Percentiles rank a stretch among this genome's conserved stretches.
Conservation (phyloP, 768 basidiomycete species). For the Lentinus brumalis region DNA sequence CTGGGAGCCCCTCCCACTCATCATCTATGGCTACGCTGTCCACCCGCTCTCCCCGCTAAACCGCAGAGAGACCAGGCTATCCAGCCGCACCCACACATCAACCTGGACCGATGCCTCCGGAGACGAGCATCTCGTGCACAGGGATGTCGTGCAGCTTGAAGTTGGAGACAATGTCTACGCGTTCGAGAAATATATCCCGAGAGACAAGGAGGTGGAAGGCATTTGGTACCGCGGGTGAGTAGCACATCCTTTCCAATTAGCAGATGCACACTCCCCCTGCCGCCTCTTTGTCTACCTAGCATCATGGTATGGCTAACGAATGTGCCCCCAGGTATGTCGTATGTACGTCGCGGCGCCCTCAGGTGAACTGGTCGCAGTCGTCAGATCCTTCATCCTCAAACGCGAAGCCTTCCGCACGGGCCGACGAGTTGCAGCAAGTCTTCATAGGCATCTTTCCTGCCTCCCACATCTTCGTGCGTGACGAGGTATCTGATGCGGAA, state of each 20-base stretch:
- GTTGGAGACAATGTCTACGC: conserved; percentile 98
- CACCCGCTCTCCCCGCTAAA: conserved; percentile 74
- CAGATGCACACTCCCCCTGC: background rate
- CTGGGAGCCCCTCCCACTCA: conserved; percentile 68
- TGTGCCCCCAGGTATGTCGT: conserved; percentile 70
- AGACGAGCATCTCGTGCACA: conserved; percentile 64
- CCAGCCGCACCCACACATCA: conserved; percentile 56
- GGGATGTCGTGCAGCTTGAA: conserved; percentile 83
- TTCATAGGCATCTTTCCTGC: conserved; percentile 95
- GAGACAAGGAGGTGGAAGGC: conserved; percentile 72
- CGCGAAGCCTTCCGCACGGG: conserved; percentile 52
- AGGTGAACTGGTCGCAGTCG: conserved; percentile 61
- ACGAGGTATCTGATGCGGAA: conserved; percentile 86
- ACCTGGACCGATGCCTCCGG: conserved; percentile 60
- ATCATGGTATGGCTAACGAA: background rate
- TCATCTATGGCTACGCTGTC: conserved; percentile 91
- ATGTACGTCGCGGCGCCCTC: conserved; percentile 74
- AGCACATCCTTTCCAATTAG: conserved; percentile 1
- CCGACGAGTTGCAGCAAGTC: conserved; percentile 82
- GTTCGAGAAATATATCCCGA: conserved; percentile 86
- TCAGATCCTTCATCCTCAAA: conserved; percentile 57
- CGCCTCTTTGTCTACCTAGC: background rate
- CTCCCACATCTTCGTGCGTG: conserved; percentile 84
- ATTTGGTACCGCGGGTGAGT: conserved; percentile 95
- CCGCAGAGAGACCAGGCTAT: conserved; percentile 72